Percentiles rank a stretch among this genome's conserved stretches.
phyloP scores from a whole-genome alignment of 306 rosid genomes.

The Dicorynia guianensis region DNA sequence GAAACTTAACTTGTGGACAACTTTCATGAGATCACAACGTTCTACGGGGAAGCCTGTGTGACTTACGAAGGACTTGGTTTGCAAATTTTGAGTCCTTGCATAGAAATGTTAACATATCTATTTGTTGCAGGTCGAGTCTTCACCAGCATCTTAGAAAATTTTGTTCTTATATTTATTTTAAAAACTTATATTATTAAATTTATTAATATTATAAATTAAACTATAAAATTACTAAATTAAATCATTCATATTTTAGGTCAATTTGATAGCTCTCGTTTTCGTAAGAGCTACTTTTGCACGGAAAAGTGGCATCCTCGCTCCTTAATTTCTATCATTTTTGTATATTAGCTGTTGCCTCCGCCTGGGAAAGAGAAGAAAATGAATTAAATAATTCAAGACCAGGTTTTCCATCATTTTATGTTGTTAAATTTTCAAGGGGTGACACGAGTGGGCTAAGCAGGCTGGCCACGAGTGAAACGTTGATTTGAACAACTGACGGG shows the following conservation, averaged over 20 bases:
- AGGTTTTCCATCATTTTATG: slow-evolving; percentile 19
- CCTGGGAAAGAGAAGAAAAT: slow-evolving; percentile 76
- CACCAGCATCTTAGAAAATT: slow-evolving; percentile 89
- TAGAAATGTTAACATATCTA: slow-evolving; percentile 13
- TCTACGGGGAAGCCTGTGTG: slow-evolving; percentile 72
- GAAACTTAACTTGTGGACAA: slow-evolving; percentile 96
- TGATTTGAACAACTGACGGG: slow-evolving; percentile 9
- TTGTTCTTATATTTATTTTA: no score
- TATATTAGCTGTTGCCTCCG: slow-evolving; percentile 47
- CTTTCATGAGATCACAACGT: slow-evolving; percentile 86
- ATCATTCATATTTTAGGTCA: no score
- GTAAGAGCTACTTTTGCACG: no score
- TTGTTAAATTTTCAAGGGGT: slow-evolving; percentile 34
- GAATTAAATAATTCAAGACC: slow-evolving; percentile 55
- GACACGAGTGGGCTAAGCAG: background rate
- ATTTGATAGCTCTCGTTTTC: no score
- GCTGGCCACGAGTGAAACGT: background rate
- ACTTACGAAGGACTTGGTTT: slow-evolving; percentile 21
- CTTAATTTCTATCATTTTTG: slow-evolving; percentile 26
- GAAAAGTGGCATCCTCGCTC: slow-evolving; percentile 75
- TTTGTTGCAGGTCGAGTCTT: slow-evolving; percentile 87
- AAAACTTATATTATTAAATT: no score
- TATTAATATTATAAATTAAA: no score
- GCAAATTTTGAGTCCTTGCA: slow-evolving; percentile 22
- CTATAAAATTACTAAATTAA: no score